Base-by-base conservation (phyloP, 2,329 filamentous ascomycete genomes). In the Talaromyces funiculosus region DNA sequence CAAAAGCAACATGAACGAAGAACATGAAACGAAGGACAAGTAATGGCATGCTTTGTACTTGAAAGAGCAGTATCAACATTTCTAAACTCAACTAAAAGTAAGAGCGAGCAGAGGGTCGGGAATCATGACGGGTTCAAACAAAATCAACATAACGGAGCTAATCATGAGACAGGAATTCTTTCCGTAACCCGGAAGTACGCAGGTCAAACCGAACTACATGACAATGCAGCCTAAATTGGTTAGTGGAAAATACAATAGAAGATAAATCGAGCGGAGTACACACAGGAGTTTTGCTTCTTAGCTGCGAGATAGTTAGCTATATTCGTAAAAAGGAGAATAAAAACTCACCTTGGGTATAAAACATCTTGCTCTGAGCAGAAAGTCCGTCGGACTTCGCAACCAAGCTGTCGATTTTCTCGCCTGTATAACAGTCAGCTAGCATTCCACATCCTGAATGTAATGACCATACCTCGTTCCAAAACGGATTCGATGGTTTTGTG, bases 281-380 rank as follows among this genome's bases (percentile, higher is more conserved):
- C 18, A 83, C 88, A 90, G 24, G 86, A 88, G 77, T 90, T 91
- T 74, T 90, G 87, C 78, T 90, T 90, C 82, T 90, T 90, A 71
- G 88, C 81, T 87, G 78, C 74, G 80, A 81, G 83, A 57, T 18
- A 57, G 29, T 62, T 57, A 63, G 61, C 37, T 16, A 18, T 33
- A 58, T 57, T 31, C 33, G 3, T 29, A n/a, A 16, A 22, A 24
- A 31, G n/a, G 3, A 49, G 10, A 3, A 26, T 53, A 33, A 35
- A 12, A 20, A 60, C 56, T 35, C 47, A 62, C 88, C 76, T 58
- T 84, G 82, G 43, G 83, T 91, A 76, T 97, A 97, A 76, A 99
- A 99, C 89, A 95, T 93, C 84, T 96, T 97, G 80, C 91, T 96
- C 81, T 94, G 90, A 54, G 86, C 85, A 77, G 90, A 96, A 70